A percentile compares a stretch with the other conserved stretches of the same genome.
phyloP scores from a whole-genome alignment of 1,284 basidiomycete genomes.

The Tremellales sp. region DNA sequence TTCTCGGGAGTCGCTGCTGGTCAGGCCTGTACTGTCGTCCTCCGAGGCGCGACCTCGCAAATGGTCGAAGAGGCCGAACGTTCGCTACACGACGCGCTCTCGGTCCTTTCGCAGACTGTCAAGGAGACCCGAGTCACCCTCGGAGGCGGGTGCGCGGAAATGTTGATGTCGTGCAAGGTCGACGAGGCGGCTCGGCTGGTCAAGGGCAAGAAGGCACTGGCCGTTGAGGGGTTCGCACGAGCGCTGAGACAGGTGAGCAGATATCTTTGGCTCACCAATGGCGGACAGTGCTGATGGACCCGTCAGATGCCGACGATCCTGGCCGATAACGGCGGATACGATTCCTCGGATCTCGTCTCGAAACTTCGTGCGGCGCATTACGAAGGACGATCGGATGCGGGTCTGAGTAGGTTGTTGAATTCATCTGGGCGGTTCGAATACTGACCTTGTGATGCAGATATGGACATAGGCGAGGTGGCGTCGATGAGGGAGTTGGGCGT shows the following conservation, averaged over 20 bases:
- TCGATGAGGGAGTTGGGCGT: constrained; percentile 86
- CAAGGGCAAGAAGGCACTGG: constrained; percentile 92
- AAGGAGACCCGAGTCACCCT: constrained; percentile 92
- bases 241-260: constrained; percentile 69
- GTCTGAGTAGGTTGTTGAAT: constrained; percentile 68
- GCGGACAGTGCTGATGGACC: background rate
- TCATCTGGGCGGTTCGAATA: background rate
- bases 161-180: constrained; percentile 92
- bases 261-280: background rate
- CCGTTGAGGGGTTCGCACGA: constrained; percentile 83
- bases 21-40: constrained; percentile 97
- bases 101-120: constrained; percentile 94
- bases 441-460: constrained; percentile 56
- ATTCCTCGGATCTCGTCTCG: constrained; percentile 92
- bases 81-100: constrained; percentile 94
- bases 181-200: constrained; percentile 82
- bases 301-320: constrained; percentile 83
- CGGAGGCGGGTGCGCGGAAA: constrained; percentile 96
- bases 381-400: constrained; percentile 77
- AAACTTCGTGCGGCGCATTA: constrained; percentile 90
- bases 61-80: constrained; percentile 99
- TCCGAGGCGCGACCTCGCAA: constrained; percentile 93
- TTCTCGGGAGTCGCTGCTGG: constrained; percentile 98
- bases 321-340: constrained; percentile 96
- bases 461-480: constrained; percentile 77